Evolutionary conservation across 352 stramenopile genomes (phyloP).

Genomic region (Aphanomyces astaci): DNA sequence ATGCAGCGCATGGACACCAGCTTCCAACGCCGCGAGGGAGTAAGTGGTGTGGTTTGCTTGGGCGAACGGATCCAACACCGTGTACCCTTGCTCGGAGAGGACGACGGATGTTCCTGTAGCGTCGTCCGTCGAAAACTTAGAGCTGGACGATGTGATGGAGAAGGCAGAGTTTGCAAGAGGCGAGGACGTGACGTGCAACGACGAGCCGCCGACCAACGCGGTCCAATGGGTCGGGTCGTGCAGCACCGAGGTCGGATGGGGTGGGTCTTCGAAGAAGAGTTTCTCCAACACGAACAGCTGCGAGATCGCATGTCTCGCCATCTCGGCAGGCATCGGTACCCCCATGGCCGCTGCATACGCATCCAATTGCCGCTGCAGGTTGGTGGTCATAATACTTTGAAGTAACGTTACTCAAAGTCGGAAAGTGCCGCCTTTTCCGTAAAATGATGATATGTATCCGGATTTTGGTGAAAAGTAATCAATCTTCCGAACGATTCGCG

Average conservation of each 20-base stretch:
- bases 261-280: neutral
- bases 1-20: neutral
- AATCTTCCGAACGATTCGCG: no score
- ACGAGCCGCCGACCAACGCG: neutral
- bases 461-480: no score
- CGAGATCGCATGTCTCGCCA: neutral
- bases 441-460: no score
- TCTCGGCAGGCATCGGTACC: neutral
- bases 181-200: neutral
- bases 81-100: neutral
- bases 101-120: no score
- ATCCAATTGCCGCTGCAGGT: neutral
- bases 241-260: neutral
- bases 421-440: no score
- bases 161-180: neutral
- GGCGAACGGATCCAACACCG: neutral
- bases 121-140: neutral
- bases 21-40: neutral
- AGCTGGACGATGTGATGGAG: neutral
- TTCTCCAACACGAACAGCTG: neutral
- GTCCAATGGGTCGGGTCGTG: neutral
- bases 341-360: neutral
- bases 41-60: neutral
- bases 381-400: neutral
- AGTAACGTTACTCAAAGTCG: no score